Conservation (phyloP, 306 rosid species). For the Malus orientalis region DNA sequence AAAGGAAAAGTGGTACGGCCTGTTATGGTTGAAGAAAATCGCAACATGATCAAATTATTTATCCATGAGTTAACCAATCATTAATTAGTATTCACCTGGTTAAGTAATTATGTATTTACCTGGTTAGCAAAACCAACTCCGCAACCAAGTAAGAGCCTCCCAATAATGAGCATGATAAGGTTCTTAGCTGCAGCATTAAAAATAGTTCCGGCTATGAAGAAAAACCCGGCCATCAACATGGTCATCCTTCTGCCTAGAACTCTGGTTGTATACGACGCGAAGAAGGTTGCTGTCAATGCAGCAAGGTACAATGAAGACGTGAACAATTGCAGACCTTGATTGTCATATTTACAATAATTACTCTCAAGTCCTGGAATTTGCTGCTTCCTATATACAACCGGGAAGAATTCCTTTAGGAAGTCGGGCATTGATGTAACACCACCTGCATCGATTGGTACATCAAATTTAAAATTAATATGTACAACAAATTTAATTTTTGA, state of each 20-base stretch:
- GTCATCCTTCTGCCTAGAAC: constrained; percentile 44
- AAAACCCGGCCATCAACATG: constrained; percentile 53
- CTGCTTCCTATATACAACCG: constrained; percentile 9
- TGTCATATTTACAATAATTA: constrained; percentile 30
- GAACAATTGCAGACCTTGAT: constrained; percentile 19
- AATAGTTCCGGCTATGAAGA: constrained; percentile 40
- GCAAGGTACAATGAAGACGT: constrained; percentile 29
- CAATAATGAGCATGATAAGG: constrained; percentile 51
- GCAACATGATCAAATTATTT: not conserved
- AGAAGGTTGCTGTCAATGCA: constrained; percentile 17
- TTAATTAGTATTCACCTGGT: not conserved
- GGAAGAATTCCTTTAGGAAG: constrained; percentile 21
- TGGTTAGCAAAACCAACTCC: constrained; percentile 72
- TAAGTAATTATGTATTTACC: constrained; percentile 9
- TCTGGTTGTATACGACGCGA: constrained; percentile 27
- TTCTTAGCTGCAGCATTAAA: constrained; percentile 47
- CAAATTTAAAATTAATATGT: not conserved
- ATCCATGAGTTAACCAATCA: not conserved
- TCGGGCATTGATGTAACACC: constrained; percentile 32
- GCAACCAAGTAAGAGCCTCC: constrained; percentile 57
- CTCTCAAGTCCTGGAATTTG: constrained; percentile 1
- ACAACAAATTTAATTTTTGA: not conserved
- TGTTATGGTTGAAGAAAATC: not conserved
- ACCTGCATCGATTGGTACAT: not conserved
- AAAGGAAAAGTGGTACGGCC: constrained; percentile 38